Base-by-base conservation (phyloP, 345 rosid species). In the Dipteronia sinensis region DNA sequence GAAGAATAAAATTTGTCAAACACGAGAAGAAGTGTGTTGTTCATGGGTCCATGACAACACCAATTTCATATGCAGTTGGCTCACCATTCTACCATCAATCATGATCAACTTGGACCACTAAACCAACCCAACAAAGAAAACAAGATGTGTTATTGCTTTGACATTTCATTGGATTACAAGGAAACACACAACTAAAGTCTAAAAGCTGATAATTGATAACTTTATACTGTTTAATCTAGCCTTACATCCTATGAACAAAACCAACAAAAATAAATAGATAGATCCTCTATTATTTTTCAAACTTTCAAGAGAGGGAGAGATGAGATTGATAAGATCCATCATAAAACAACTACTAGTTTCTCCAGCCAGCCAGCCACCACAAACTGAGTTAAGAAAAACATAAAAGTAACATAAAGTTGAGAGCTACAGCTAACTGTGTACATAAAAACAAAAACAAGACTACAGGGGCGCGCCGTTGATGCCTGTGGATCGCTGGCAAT, bases 381-480 rank as follows among this genome's bases (percentile, higher is more conserved):
- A 44, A 47, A 69, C 44, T 29, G 19, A 7, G 47, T 27, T 58
- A n/a, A 58, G 17, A 59, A 59, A 59, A 20, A 22, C 46, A 42
- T 42, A 2, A 16, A 73, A 22, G 38, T 22, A 73, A 73, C 40
- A 65, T 25, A 73, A 13, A 73, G 76, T 66, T 42, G 6, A 73
- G 40, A 15, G 55, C 44, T 73, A 62, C 58, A 42, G 27, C 77
- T 46, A 74, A 65, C 29, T 40, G 22, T 8, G 29, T 40, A 75
- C 64, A 19, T 11, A 29, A 16, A 42, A 40, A 6, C 11, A 51
- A 42, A 42, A n/a, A 65, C 23, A 65, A 53, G 51, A 51, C 72
- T 65, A 53, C 63, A 7, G 17, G 11, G 22, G 59, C 17, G 2
- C 11, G 66, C 16, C 0, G 38, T 8, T 23, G 31, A 63, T 13